These are phyloP conservation scores for Chrysosporium queenslandicum DNA, from an alignment of 2,329 filamentous ascomycete genomes.

Conservation along the genomic window DNA sequence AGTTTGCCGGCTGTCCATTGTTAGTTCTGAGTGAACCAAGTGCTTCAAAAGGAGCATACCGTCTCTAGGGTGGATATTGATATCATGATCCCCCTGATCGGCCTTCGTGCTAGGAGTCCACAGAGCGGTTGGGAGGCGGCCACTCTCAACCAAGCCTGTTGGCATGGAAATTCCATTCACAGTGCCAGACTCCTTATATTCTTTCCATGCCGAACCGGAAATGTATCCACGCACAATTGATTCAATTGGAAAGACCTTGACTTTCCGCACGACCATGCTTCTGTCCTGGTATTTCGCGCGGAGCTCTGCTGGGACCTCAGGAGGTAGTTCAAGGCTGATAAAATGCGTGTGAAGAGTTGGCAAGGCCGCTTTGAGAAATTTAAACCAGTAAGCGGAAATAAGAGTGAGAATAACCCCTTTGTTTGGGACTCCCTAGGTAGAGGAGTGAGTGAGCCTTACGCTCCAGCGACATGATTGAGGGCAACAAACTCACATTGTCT, in stretches of 20 bases:
- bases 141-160: constrained; percentile 58
- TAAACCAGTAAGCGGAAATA: constrained; percentile 60
- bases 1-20: constrained; percentile 43
- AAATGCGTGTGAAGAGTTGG: constrained; percentile 55
- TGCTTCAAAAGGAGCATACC: constrained; percentile 33
- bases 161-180: constrained; percentile 67
- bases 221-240: constrained; percentile 85
- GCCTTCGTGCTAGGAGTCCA: constrained; percentile 83
- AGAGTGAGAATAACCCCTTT: constrained; percentile 60
- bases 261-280: constrained; percentile 65
- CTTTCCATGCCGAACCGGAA: constrained; percentile 72
- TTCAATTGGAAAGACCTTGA: constrained; percentile 68
- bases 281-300: constrained; percentile 50
- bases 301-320: constrained; percentile 40
- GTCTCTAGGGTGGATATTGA: constrained; percentile 69
- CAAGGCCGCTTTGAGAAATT: constrained; percentile 46
- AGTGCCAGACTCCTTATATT: constrained; percentile 63
- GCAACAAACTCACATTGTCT: constrained; percentile 51
- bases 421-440: constrained; percentile 55
- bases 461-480: too few relatives aligned
- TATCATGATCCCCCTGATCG: constrained; percentile 64
- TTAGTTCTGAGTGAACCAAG: not conserved
- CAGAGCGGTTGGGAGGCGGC: constrained; percentile 59
- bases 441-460: too few relatives aligned
- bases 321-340: constrained; percentile 48